phyloP scores from a whole-genome alignment of 108 stramenopile species.

The Cyclotella atomus region DNA sequence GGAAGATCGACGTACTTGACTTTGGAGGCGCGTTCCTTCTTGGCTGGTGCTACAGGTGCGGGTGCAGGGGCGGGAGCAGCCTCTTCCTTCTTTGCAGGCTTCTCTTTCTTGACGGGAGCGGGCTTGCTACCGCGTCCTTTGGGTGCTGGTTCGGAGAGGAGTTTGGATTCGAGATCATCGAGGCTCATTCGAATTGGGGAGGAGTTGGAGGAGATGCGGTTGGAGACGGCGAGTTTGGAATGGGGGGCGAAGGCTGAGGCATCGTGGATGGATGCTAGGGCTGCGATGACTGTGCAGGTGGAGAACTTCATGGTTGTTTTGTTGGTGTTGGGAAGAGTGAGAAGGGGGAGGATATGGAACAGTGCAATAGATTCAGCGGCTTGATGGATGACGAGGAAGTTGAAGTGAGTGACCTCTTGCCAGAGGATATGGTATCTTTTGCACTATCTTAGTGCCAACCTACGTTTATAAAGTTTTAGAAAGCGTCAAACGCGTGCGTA shows the following conservation, averaged over 20 bases:
- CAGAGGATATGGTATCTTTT: no score
- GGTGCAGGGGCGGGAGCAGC: conserved; percentile 26
- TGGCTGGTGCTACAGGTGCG: conserved; percentile 28
- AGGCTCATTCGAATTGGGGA: conserved; percentile 39
- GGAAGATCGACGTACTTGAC: conserved; percentile 34
- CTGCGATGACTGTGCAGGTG: conserved; percentile 31
- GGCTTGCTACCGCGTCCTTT: conserved; percentile 22
- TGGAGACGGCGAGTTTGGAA: conserved; percentile 33
- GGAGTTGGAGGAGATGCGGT: conserved; percentile 30
- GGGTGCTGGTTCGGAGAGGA: conserved; percentile 33
- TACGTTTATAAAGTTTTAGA: no score
- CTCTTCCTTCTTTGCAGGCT: conserved; percentile 23
- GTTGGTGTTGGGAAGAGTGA: background rate
- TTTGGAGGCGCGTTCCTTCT: conserved; percentile 1
- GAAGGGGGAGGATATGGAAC: background rate
- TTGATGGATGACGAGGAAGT: no score
- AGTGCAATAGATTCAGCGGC: no score
- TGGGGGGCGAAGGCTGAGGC: conserved; percentile 58
- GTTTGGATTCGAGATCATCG: conserved; percentile 51
- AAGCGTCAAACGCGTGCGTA: no score
- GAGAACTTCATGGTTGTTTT: conserved; percentile 76
- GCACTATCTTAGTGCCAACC: no score
- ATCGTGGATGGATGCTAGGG: conserved; percentile 57
- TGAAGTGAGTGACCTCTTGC: no score
- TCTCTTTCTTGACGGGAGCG: conserved; percentile 18